phyloP scores from a whole-genome alignment of 352 stramenopile species.

The Globisporangium cylindrosporum region DNA sequence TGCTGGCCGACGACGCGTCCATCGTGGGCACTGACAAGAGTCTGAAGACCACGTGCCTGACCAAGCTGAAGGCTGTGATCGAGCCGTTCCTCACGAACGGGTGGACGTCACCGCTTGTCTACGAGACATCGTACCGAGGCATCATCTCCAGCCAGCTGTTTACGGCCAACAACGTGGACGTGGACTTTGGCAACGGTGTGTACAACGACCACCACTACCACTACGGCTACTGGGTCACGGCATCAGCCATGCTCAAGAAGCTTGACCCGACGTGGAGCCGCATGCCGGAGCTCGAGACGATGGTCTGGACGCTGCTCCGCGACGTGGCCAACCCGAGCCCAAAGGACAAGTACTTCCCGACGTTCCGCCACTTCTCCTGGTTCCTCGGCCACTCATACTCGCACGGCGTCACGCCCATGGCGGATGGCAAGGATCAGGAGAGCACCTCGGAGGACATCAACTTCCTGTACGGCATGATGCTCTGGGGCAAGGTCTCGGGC shows the following conservation, averaged over 20 bases:
- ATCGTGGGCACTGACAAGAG: slow-evolving; percentile 47
- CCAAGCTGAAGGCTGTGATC: slow-evolving; percentile 57
- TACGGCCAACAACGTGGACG: slow-evolving; percentile 39
- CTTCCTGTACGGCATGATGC: slow-evolving; percentile 75
- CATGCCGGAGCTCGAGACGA: slow-evolving; percentile 51
- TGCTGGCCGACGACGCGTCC: slow-evolving; percentile 55
- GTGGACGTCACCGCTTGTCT: slow-evolving; percentile 45
- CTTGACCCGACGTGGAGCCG: slow-evolving; percentile 58
- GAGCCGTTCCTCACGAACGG: slow-evolving; percentile 60
- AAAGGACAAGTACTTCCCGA: slow-evolving; percentile 48
- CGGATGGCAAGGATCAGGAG: slow-evolving; percentile 69
- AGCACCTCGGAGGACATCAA: slow-evolving; percentile 80
- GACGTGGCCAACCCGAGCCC: slow-evolving; percentile 68
- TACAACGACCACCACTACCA: slow-evolving; percentile 88
- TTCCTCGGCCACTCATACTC: slow-evolving; percentile 68
- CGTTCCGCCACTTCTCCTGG: slow-evolving; percentile 61
- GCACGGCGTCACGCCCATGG: slow-evolving; percentile 66
- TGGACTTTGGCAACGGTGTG: slow-evolving; percentile 74
- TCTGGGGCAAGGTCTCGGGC: slow-evolving; percentile 62
- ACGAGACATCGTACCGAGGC: slow-evolving; percentile 66
- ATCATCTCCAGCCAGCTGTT: slow-evolving; percentile 50
- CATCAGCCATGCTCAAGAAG: slow-evolving; percentile 58
- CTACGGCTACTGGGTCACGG: slow-evolving; percentile 72
- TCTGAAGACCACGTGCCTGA: slow-evolving; percentile 42
- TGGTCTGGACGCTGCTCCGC: slow-evolving; percentile 63